Evolutionary conservation across 208 protist species (phyloP), one percentile per base, ranked within the genome.

Genomic region (Trypanosoma platydactyli): DNA sequence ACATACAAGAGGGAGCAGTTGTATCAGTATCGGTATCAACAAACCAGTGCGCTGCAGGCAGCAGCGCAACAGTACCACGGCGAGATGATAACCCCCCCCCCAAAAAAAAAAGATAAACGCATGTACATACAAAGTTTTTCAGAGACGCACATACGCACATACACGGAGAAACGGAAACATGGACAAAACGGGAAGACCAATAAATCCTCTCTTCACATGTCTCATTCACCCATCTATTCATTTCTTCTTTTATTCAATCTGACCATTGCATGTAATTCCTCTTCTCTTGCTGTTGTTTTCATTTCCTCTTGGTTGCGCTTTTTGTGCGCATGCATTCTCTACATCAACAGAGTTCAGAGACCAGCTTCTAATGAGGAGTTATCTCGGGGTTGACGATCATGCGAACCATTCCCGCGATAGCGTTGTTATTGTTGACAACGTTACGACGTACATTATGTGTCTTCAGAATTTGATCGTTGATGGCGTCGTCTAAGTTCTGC

Each of bases 391-490:
- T 83, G 16, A 95, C 84, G 40, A 95, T 83, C 73, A 89, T 95
- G 35, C 79, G 76, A 57, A 92, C 78, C 87, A 95, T 92, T 20
- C 71, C 70, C 27, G 89, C 81, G 52, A 95, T 88, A 3, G 87
- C 80, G 22, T 75, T 77, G 53, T 95, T 84, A 49, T 95, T 95
- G 16, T 78, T 73, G n/a, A 92, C 71, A 27, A 95, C 91, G 13
- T 74, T 86, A 50, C 78, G 79, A 2, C 83, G 87, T 42, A 94
- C 63, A 52, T 89, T 84, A 65, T 92, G 91, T 5, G 83, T 96
- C 66, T 96, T 96, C 1, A 84, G 73, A 60, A 93, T 79, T 70
- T 96, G 90, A 48, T 96, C 90, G 40, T 64, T 89, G 53, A 94
- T 94, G 49, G 87, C 85, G 58, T 96, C 90, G 64, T 96, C 88